Evolutionary conservation across 164 flowering plant genomes (phyloP), one percentile per base, ranked within the genome.

Genomic region (Piper betle): DNA sequence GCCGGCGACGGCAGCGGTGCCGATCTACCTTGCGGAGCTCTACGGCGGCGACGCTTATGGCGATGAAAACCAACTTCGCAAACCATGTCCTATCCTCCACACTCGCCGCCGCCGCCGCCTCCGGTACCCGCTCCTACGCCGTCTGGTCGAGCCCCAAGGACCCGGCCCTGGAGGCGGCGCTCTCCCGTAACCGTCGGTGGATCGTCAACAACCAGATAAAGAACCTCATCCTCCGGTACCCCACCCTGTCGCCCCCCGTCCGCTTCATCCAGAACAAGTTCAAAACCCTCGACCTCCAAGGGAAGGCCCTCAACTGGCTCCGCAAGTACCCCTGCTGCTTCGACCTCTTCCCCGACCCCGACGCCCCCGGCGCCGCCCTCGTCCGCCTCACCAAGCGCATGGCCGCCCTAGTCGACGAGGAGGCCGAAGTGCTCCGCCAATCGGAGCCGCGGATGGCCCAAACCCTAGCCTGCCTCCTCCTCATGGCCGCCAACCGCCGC

Each of bases 131-230:
- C 5, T 46, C 50, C 50, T 83, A 82, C 62, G 80, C 92, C 15
- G 79, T 86, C 8, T 86, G 91, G 96, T 86, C 97, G 41, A 82
- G 80, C 92, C 82, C 84, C 73, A 93, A 91, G 66, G 96, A 88
- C 46, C 87, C 88, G 6, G 81, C 78, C 25, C 91, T 94, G 9
- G 97, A 94, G 74, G 73, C 81, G 7, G 86, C 96, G 42, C 83
- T 91, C 37, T 74, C 91, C 4, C 74, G 93, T 5, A 94, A 88
- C 66, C 91, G 86, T 38, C 71, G 97, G 15, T 94, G 97, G 99
- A 78, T 88, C 19, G 93, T 90, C 38, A 91, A 94, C 72, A 88
- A 90, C 71, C 96, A 90, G 74, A 79, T 94, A 59, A 91, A 94
- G 74, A 88, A 91, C 79, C 80, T 94, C 53, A 81, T 94, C 37